Base-by-base conservation (phyloP, 1,139 yeast genomes). In the Yamadazyma epiphylla region DNA sequence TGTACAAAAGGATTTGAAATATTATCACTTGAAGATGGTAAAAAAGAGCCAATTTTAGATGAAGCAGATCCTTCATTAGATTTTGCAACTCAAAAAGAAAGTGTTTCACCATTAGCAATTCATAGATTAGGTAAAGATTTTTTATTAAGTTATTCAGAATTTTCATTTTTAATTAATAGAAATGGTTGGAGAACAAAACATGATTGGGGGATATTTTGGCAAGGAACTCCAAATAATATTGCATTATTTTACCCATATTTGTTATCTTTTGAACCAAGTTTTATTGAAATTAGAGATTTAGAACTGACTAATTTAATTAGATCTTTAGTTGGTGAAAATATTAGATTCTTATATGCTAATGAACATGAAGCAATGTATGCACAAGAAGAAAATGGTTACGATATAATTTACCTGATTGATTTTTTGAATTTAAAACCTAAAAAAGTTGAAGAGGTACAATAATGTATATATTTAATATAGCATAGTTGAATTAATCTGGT, bases 111-210 rank as follows among this genome's bases (percentile, higher is more conserved):
- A 15, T 76, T 88, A 53, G 89, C 95, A 4, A 88, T 91, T 39
- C 94, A 89, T 55, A 74, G 95, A 36, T 76, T 91, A 38, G 94
- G 94, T 39, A 80, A 82, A 36, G 94, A 89, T 60, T 89, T 91
- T 53, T 62, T 91, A 48, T 70, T 91, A 37, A 81, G 89, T 53
- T 91, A 88, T 53, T 78, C 94, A 3, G 96, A 88, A 51, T 89
- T 91, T 55, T 91, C 96, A 29, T 91, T 91, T 58, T 87, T 85
- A 58, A 94, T 91, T 44, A 89, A 91, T 49, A 74, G 86, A 37
- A 89, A 89, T 54, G 98, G 98, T 19, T 91, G 98, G 98, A 74
- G 96, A 49, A 82, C 94, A 15, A 78, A 91, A 42, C 89, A 91
- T 29, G 91, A 87, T 31, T 89, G 96, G 94, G 82, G 89, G 45